phyloP scores from a whole-genome alignment of 768 basidiomycete genomes.

The Termitomyces sp. region DNA sequence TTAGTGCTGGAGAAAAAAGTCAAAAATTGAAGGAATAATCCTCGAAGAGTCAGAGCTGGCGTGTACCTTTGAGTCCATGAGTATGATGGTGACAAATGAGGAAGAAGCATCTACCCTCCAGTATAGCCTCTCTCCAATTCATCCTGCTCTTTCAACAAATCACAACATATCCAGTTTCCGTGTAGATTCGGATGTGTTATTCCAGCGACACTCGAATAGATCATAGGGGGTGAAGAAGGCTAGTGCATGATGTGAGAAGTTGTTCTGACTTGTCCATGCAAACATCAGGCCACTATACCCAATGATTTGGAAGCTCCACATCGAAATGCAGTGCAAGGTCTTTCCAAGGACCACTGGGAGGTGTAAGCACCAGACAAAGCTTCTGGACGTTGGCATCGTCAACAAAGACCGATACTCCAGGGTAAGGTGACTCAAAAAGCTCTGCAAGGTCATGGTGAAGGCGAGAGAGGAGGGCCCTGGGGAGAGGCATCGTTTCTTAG shows the following conservation, averaged over 20 bases:
- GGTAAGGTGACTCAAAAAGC: conserved; percentile 38
- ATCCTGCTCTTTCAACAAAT: conserved; percentile 30
- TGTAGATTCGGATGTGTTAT: conserved; percentile 42
- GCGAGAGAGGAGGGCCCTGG: conserved; percentile 29
- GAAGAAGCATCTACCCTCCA: conserved; percentile 28
- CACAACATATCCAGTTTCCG: conserved; percentile 39
- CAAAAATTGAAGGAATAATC: conserved; percentile 33
- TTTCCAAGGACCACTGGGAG: conserved; percentile 43
- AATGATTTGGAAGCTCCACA: conserved; percentile 35
- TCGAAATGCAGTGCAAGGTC: conserved; percentile 39
- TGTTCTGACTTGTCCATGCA: background rate
- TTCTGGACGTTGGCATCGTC: conserved; percentile 39
- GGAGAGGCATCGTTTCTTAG: conserved; percentile 9
- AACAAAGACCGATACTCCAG: conserved; percentile 38
- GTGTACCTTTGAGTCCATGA: conserved; percentile 28
- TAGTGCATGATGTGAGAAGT: conserved; percentile 13
- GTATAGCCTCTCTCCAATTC: conserved; percentile 28
- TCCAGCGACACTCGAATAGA: conserved; percentile 29
- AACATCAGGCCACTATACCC: conserved; percentile 25
- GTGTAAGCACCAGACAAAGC: conserved; percentile 42
- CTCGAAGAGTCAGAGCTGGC: conserved; percentile 42
- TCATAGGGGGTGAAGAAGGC: conserved; percentile 35
- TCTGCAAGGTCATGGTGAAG: conserved; percentile 39
- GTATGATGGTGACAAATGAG: background rate
- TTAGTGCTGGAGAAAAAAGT: conserved; percentile 19